phyloP scores from a whole-genome alignment of 257 asterid genomes.

The Ophiorrhiza pumila region DNA sequence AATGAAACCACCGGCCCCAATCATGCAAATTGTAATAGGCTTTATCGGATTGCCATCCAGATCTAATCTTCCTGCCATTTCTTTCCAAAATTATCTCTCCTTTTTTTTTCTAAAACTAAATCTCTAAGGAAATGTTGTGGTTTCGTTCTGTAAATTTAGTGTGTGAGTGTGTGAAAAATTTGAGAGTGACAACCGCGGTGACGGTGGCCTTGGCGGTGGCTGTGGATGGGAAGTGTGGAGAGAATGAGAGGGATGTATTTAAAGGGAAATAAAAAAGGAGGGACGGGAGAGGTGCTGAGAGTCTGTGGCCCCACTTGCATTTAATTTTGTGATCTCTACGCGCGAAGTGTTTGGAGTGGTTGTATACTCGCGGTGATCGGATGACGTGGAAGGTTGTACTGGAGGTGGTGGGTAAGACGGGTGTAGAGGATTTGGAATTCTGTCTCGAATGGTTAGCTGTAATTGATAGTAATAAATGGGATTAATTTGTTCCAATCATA shows the following conservation, averaged over 20 bases:
- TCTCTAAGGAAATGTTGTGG: neutral
- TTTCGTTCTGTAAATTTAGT: constrained; percentile 4
- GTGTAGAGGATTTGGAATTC: too few species aligned
- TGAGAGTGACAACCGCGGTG: neutral
- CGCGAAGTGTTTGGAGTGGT: constrained; percentile 1
- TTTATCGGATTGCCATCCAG: constrained; percentile 80
- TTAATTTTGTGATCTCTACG: constrained; percentile 18
- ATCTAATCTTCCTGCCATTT: constrained; percentile 83
- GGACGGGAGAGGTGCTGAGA: constrained; percentile 9
- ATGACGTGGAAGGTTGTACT: neutral
- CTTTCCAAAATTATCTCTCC: neutral
- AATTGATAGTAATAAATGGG: too few species aligned
- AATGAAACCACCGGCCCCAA: constrained; percentile 96
- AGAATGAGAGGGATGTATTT: constrained; percentile 36
- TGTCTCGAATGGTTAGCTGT: too few species aligned
- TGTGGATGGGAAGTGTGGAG: constrained; percentile 8
- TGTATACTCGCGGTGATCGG: neutral
- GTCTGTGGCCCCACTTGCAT: constrained; percentile 20
- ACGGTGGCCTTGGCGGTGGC: constrained; percentile 5
- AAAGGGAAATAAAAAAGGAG: constrained; percentile 61
- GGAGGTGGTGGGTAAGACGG: too few species aligned
- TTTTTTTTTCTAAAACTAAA: neutral
- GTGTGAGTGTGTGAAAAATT: constrained; percentile 17
- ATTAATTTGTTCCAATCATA: too few species aligned
- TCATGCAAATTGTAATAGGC: constrained; percentile 85